Percentiles rank a stretch among this genome's conserved stretches.
Evolutionary conservation across 2,329 filamentous ascomycete species (phyloP).

Genomic region (Thermoascus crustaceus): DNA sequence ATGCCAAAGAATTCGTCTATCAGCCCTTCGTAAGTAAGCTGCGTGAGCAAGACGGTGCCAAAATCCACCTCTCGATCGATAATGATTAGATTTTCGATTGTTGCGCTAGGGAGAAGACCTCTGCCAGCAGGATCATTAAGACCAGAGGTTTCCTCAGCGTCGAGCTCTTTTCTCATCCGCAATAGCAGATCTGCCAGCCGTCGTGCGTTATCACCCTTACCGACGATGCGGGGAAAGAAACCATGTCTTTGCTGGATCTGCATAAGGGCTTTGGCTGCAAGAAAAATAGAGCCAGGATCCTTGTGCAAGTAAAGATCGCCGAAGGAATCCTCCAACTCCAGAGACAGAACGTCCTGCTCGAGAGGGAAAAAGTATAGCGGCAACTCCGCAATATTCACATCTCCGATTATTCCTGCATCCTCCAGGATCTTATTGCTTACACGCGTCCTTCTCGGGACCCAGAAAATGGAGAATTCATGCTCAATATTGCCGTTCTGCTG

Average conservation of each 20-base stretch:
- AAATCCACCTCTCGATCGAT: slow-evolving; percentile 94
- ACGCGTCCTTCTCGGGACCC: slow-evolving; percentile 85
- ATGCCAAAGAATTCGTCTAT: slow-evolving; percentile 92
- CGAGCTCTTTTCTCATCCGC: slow-evolving; percentile 86
- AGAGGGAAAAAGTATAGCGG: slow-evolving; percentile 85
- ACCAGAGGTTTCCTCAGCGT: slow-evolving; percentile 64
- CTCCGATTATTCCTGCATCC: slow-evolving; percentile 84
- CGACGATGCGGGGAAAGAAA: slow-evolving; percentile 86
- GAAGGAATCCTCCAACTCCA: slow-evolving; percentile 84
- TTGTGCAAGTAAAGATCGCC: slow-evolving; percentile 82
- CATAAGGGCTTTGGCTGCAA: slow-evolving; percentile 89
- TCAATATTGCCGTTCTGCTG: slow-evolving; percentile 80
- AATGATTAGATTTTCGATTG: slow-evolving; percentile 83
- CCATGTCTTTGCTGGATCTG: slow-evolving; percentile 84
- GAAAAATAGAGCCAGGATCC: slow-evolving; percentile 82
- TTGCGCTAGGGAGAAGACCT: slow-evolving; percentile 74
- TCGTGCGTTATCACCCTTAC: slow-evolving; percentile 92
- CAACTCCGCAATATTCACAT: slow-evolving; percentile 80
- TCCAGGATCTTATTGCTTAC: slow-evolving; percentile 88
- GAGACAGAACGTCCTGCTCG: slow-evolving; percentile 80
- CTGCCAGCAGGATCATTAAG: slow-evolving; percentile 46
- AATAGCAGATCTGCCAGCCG: slow-evolving; percentile 76
- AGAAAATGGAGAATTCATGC: slow-evolving; percentile 95
- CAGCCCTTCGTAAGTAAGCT: slow-evolving; percentile 92
- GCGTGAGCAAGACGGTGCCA: slow-evolving; percentile 82